Evolutionary conservation across 2,329 filamentous ascomycete genomes (phyloP).

Genomic region (Cryphonectria radicalis): DNA sequence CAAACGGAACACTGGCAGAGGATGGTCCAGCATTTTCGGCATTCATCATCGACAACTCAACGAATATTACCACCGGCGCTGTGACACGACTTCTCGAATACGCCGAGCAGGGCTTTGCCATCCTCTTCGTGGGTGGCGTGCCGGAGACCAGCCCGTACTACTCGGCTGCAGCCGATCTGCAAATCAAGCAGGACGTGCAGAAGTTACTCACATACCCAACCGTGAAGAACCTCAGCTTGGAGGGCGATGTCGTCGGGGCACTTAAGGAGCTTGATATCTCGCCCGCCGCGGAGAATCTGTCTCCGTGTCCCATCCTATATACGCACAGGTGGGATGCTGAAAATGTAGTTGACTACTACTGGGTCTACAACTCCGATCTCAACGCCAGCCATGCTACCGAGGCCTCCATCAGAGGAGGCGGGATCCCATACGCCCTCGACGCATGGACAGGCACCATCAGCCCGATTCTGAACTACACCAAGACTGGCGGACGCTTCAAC

Average conservation of each 20-base stretch:
- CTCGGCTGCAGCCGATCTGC: neutral
- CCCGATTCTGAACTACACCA: slow-evolving; percentile 16
- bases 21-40: slow-evolving; percentile 19
- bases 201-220: slow-evolving; percentile 13
- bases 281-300: slow-evolving; percentile 14
- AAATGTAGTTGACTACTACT: slow-evolving; percentile 17
- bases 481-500: neutral
- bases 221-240: slow-evolving; percentile 8
- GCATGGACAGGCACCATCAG: slow-evolving; percentile 17
- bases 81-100: slow-evolving; percentile 7
- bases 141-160: slow-evolving; percentile 16
- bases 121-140: slow-evolving; percentile 13
- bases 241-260: slow-evolving; percentile 16
- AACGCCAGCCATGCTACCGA: slow-evolving; percentile 10
- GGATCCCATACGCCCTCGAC: slow-evolving; percentile 13
- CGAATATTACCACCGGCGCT: slow-evolving; percentile 17
- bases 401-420: slow-evolving; percentile 10
- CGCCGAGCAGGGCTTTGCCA: slow-evolving; percentile 17
- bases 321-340: slow-evolving; percentile 20
- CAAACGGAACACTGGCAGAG: slow-evolving; percentile 14
- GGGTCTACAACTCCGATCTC: slow-evolving; percentile 22
- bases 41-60: slow-evolving; percentile 21
- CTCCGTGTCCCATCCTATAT: slow-evolving; percentile 13
- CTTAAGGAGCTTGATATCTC: slow-evolving; percentile 4
- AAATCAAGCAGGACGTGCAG: neutral